Base-by-base conservation (phyloP, 2,329 filamentous ascomycete species). In the Colletotrichum brevisporum region DNA sequence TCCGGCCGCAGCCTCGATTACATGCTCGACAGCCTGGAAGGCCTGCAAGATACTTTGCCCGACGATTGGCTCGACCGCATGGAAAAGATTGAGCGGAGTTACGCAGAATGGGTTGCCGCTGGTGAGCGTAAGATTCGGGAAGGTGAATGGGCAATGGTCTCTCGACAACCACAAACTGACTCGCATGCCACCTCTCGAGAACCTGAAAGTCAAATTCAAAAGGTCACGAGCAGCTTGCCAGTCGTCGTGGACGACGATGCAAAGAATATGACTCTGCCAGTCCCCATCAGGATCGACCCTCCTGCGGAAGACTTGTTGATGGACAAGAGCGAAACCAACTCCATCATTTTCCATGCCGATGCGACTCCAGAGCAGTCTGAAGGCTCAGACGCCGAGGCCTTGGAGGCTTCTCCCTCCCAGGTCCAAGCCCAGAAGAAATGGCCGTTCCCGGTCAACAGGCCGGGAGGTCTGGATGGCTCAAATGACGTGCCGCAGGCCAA, bases 11-110 rank as follows among this genome's bases (percentile, higher is more conserved):
- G 90, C 47, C 85, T 98, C 70, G 96, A 99, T 78, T 89, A 86
- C 58, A 94, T 98, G 88, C 86, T 99, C 15, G 95, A 99, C 79
- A 87, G 89, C 39, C 85, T 98, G 2, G 96, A 98, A 79, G 95
- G 94, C 2, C 86, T 90, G 63, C 86, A 92, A 51, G 96, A 99
- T 75, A 94, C 92, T 0, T 83, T 99, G 10, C 96, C 96, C 0
- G 92, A 97, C 48, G 78, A 83, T 31, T 99, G 95, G 96, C 89
- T 98, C 64, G 94, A 97, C 74, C 88, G 91, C 5, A 91, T 98
- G 82, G 96, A 98, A 78, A 81, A 82, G 0, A 84, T 97, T 5
- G 96, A 99, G 78, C 84, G 86, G 12, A 88, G 91, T 36, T 97
- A 95, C 79, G 89, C 90, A 8, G 87, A 90, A 26, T 99, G 96